phyloP scores from a whole-genome alignment of 352 stramenopile genomes.

The Poterioochromonas sp. region DNA sequence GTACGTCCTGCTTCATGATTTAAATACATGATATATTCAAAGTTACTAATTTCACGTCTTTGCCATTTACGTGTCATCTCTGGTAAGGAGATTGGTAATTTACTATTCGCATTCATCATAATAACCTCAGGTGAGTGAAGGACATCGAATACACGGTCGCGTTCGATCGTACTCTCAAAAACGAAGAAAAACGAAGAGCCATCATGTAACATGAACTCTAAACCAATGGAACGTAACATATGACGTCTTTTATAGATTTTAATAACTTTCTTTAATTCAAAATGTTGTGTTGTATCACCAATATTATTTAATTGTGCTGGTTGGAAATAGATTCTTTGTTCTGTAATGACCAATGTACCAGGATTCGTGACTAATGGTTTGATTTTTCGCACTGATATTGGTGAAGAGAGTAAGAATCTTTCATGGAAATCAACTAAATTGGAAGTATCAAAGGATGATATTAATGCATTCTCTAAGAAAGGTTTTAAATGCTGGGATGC shows the following conservation, averaged over 20 bases:
- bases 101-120: neutral
- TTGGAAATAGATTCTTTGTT: constrained; percentile 79
- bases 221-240: constrained; percentile 66
- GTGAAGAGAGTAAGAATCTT: constrained; percentile 50
- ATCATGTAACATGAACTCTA: constrained; percentile 67
- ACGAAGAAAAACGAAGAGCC: constrained; percentile 60
- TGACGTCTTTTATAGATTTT: constrained; percentile 72
- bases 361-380: constrained; percentile 70
- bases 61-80: constrained; percentile 59
- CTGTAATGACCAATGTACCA: constrained; percentile 73
- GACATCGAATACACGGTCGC: constrained; percentile 66
- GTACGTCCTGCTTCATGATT: constrained; percentile 77
- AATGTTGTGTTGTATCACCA: constrained; percentile 67
- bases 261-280: constrained; percentile 60
- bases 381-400: constrained; percentile 59
- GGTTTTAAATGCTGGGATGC: constrained; percentile 57
- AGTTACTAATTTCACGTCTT: constrained; percentile 72
- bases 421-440: constrained; percentile 70
- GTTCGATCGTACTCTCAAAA: constrained; percentile 54
- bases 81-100: neutral
- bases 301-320: constrained; percentile 79
- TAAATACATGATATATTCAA: constrained; percentile 91
- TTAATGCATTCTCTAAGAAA: constrained; percentile 54
- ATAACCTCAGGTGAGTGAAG: neutral
- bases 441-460: constrained; percentile 58